Evolutionary conservation across 2,329 filamentous ascomycete species (phyloP).

Genomic region (Dactylella cylindrospora): DNA sequence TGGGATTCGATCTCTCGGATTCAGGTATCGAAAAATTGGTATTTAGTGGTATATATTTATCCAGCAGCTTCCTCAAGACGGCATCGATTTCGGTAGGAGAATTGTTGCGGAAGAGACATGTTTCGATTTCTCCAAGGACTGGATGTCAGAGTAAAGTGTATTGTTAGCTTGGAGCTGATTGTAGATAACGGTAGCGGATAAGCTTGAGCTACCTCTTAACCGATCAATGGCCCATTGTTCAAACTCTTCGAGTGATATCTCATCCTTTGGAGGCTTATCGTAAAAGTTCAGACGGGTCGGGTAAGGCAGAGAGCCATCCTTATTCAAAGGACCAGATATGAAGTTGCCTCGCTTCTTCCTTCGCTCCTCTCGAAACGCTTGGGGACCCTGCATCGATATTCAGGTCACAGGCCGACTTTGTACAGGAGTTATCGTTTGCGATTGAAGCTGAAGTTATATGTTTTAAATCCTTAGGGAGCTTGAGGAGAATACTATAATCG

Average conservation of each 20-base stretch:
- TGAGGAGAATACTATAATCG: too few species aligned
- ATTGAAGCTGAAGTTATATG: slow-evolving; percentile 3
- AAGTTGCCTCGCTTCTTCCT: slow-evolving; percentile 25
- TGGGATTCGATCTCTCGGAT: slow-evolving; percentile 53
- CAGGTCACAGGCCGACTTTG: not conserved
- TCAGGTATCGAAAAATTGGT: slow-evolving; percentile 67
- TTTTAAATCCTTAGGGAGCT: too few species aligned
- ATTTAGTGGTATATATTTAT: slow-evolving; percentile 81
- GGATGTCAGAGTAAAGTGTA: slow-evolving; percentile 31
- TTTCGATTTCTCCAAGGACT: slow-evolving; percentile 87
- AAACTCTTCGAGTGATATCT: slow-evolving; percentile 95
- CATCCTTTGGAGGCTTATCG: slow-evolving; percentile 78
- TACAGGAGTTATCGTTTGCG: not conserved
- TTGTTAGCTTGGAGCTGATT: slow-evolving; percentile 1
- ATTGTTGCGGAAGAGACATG: slow-evolving; percentile 92
- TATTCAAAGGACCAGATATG: not conserved
- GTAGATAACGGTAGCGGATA: not conserved
- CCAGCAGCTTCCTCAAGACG: slow-evolving; percentile 82
- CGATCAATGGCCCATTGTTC: slow-evolving; percentile 98
- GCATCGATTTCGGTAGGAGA: slow-evolving; percentile 74
- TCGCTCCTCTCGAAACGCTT: slow-evolving; percentile 19
- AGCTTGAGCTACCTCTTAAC: slow-evolving; percentile 66
- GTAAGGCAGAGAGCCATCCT: slow-evolving; percentile 57
- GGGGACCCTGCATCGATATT: slow-evolving; percentile 24
- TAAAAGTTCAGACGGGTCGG: slow-evolving; percentile 91